These are phyloP conservation scores for Mycena capillaripes DNA, from an alignment of 768 basidiomycete genomes.

Conservation along the genomic window DNA sequence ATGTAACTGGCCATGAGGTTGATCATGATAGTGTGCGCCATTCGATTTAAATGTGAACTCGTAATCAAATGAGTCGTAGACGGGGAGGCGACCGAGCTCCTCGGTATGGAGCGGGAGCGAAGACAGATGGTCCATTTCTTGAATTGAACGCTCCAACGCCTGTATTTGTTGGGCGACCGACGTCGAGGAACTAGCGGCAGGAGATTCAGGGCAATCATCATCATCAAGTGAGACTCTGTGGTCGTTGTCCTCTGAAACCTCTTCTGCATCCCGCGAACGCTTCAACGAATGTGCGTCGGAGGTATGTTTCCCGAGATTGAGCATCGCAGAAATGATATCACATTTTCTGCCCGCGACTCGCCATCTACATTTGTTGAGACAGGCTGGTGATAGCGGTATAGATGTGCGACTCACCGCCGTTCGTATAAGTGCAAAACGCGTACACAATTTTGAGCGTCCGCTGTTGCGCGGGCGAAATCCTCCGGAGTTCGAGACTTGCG, in stretches of 20 bases:
- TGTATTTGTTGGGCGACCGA: neutral
- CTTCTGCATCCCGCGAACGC: neutral
- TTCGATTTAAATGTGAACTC: conserved; percentile 5
- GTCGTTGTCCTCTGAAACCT: too few species aligned
- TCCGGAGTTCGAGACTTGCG: conserved; percentile 30
- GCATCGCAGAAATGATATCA: conserved; percentile 27
- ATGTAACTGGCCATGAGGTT: neutral
- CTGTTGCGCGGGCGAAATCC: conserved; percentile 49
- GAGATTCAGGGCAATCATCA: too few species aligned
- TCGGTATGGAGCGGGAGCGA: conserved; percentile 18
- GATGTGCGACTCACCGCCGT: neutral
- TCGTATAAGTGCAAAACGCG: conserved; percentile 37
- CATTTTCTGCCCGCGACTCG: conserved; percentile 21
- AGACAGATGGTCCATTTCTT: neutral
- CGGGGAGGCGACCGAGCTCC: conserved; percentile 23
- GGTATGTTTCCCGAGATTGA: conserved; percentile 13
- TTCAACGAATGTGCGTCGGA: neutral
- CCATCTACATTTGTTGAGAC: conserved; percentile 15
- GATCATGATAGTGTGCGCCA: neutral
- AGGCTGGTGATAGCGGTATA: neutral
- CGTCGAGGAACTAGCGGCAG: neutral
- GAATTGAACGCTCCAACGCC: conserved; percentile 1
- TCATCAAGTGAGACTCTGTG: too few species aligned
- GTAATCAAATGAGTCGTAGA: conserved; percentile 26
- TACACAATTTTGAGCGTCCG: conserved; percentile 56